A percentile compares a stretch with the other conserved stretches of the same genome.
Conservation (phyloP, 108 stramenopile species). For the Cyclotella cryptica region DNA sequence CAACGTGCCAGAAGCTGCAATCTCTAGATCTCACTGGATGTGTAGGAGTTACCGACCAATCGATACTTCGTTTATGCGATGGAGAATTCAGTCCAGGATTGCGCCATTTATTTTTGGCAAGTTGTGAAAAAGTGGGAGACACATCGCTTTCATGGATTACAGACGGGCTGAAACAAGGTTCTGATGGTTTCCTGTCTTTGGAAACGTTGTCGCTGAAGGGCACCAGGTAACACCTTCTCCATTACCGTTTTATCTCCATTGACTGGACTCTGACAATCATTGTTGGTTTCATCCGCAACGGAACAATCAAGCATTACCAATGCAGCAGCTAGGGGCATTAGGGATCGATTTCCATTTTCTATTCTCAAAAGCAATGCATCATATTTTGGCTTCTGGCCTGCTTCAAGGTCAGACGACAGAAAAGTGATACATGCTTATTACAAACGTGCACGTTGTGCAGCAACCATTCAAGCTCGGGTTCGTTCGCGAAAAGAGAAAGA, state of each 20-base stretch:
- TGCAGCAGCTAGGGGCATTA: constrained; percentile 34
- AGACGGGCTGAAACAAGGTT: constrained; percentile 48
- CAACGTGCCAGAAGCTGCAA: constrained; percentile 42
- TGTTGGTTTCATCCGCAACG: not conserved
- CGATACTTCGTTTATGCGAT: constrained; percentile 45
- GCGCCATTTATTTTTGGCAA: constrained; percentile 34
- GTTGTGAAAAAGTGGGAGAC: constrained; percentile 50
- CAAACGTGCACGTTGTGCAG: constrained; percentile 21
- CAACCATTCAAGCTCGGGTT: constrained; percentile 51
- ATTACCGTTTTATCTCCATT: constrained; percentile 5
- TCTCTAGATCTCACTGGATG: constrained; percentile 54
- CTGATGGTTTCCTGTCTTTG: constrained; percentile 26
- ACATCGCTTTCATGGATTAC: constrained; percentile 55
- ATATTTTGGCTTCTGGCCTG: constrained; percentile 56
- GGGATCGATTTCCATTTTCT: constrained; percentile 45
- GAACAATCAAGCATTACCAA: constrained; percentile 18
- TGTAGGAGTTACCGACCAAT: constrained; percentile 39
- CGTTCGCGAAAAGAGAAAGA: constrained; percentile 42
- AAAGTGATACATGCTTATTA: constrained; percentile 51
- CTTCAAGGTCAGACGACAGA: constrained; percentile 39
- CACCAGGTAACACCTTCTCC: constrained; percentile 36
- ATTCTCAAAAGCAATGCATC: constrained; percentile 27
- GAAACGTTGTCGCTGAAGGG: constrained; percentile 56
- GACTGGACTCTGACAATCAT: not conserved
- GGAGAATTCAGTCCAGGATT: constrained; percentile 51